phyloP scores from a whole-genome alignment of 1,139 yeast genomes.

The Debaryomycetaceae sp. region DNA sequence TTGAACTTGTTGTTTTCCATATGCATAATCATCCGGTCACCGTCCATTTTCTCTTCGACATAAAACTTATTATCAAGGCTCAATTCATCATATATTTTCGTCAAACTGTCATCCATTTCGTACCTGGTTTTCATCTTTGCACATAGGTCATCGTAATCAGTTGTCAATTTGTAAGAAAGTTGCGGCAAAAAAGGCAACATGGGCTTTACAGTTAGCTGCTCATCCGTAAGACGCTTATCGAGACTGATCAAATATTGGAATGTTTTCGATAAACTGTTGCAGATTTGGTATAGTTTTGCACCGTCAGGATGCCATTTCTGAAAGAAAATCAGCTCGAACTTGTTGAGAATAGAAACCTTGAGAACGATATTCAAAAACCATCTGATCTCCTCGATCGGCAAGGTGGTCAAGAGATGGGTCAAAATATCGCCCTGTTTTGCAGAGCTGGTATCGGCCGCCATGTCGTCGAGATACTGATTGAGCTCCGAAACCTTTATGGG shows the following conservation, averaged over 20 bases:
- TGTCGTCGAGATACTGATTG: slow-evolving; percentile 50
- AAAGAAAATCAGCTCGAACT: slow-evolving; percentile 61
- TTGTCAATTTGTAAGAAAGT: slow-evolving; percentile 52
- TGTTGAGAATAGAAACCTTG: slow-evolving; percentile 54
- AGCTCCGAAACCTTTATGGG: slow-evolving; percentile 53
- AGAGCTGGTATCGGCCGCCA: slow-evolving; percentile 35
- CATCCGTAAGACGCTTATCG: slow-evolving; percentile 32
- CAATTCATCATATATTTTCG: slow-evolving; percentile 12
- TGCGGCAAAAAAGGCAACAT: slow-evolving; percentile 69
- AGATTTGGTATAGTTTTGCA: slow-evolving; percentile 56
- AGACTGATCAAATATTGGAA: slow-evolving; percentile 60
- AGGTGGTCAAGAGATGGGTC: slow-evolving; percentile 46
- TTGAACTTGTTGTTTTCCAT: slow-evolving; percentile 42
- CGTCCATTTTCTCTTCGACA: slow-evolving; percentile 92
- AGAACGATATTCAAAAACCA: slow-evolving; percentile 70
- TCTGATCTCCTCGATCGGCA: slow-evolving; percentile 63
- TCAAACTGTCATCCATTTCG: slow-evolving; percentile 20
- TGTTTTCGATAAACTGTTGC: slow-evolving; percentile 62
- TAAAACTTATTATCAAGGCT: slow-evolving; percentile 44
- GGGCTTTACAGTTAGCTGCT: slow-evolving; percentile 46
- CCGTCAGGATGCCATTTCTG: slow-evolving; percentile 84
- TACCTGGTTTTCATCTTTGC: slow-evolving; percentile 29
- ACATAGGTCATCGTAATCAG: slow-evolving; percentile 48
- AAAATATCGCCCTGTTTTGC: slow-evolving; percentile 42
- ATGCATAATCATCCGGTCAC: slow-evolving; percentile 83